A percentile compares a stretch with the other conserved stretches of the same genome.
Evolutionary conservation across 306 rosid species (phyloP).

Genomic region (Pueraria montana): DNA sequence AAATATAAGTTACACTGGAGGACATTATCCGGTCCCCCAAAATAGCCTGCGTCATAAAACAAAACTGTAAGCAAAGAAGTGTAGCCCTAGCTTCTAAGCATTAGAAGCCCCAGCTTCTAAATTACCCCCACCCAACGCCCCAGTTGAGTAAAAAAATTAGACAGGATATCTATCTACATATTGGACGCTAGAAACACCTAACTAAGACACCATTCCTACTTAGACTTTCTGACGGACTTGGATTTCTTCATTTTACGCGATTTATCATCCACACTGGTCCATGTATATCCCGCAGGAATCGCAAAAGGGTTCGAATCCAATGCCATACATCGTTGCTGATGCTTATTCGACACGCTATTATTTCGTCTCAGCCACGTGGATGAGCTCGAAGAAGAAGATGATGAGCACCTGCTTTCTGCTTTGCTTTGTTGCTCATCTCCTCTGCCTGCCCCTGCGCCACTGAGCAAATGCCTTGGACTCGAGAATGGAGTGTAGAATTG

Average conservation of each 20-base stretch:
- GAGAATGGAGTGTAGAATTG: conserved; percentile 87
- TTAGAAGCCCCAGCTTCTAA: too few species aligned
- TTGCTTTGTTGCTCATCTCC: conserved; percentile 47
- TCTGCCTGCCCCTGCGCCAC: background rate
- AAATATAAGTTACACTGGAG: too few species aligned
- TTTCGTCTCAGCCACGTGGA: conserved; percentile 77
- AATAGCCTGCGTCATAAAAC: too few species aligned
- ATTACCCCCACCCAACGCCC: background rate
- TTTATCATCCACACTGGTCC: conserved; percentile 78
- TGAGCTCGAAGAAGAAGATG: conserved; percentile 33
- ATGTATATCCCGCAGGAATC: conserved; percentile 84
- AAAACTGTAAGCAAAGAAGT: conserved; percentile 17
- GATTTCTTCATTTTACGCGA: conserved; percentile 78
- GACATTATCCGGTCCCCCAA: too few species aligned
- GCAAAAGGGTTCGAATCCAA: conserved; percentile 79
- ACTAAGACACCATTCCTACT: conserved; percentile 46
- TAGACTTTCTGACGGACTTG: conserved; percentile 76
- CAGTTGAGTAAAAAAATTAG: conserved; percentile 40
- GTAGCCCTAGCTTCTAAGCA: background rate
- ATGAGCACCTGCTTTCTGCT: conserved; percentile 41
- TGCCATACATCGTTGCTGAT: conserved; percentile 43
- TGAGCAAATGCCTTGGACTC: conserved; percentile 72
- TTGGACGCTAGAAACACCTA: conserved; percentile 7
- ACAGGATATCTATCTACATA: conserved; percentile 48
- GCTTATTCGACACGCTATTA: conserved; percentile 63